These are phyloP conservation scores for Zalaria obscura DNA, from an alignment of 2,329 filamentous ascomycete genomes.

Conservation along the genomic window DNA sequence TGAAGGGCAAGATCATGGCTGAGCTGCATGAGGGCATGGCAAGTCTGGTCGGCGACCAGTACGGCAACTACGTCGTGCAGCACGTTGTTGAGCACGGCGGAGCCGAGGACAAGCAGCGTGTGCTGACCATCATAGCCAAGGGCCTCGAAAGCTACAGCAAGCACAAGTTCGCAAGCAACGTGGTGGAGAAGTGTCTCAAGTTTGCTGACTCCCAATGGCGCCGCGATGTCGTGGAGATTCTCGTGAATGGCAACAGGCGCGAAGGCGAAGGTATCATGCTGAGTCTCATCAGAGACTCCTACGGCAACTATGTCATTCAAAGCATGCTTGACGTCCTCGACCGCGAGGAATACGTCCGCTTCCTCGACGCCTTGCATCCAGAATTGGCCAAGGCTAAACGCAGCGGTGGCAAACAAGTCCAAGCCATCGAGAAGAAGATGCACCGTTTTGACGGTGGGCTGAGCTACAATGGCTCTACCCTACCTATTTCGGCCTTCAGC, in stretches of 20 bases:
- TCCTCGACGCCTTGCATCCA: conserved; percentile 26
- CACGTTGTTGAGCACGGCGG: conserved; percentile 74
- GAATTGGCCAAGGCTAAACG: conserved; percentile 31
- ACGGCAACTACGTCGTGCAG: conserved; percentile 92
- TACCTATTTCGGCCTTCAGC: background rate
- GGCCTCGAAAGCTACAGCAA: conserved; percentile 67
- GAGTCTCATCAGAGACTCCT: conserved; percentile 75
- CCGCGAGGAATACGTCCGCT: conserved; percentile 25
- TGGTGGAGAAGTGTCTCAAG: conserved; percentile 84
- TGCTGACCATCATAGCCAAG: conserved; percentile 59
- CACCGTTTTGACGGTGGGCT: conserved; percentile 19
- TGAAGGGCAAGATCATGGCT: conserved; percentile 56
- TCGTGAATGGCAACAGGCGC: conserved; percentile 42
- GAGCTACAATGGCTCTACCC: conserved; percentile 8
- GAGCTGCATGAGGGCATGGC: conserved; percentile 64
- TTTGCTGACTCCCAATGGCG: conserved; percentile 57
- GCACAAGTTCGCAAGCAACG: conserved; percentile 94
- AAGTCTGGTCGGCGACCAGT: conserved; percentile 70
- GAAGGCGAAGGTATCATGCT: conserved; percentile 54
- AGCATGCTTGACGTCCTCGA: conserved; percentile 50
- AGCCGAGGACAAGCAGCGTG: conserved; percentile 53
- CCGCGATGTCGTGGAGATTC: conserved; percentile 46
- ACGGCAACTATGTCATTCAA: conserved; percentile 92
- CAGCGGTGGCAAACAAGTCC: conserved; percentile 28
- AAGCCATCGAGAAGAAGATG: conserved; percentile 34